phyloP scores from a whole-genome alignment of 2,329 filamentous ascomycete species.

The Gremmenia infestans region DNA sequence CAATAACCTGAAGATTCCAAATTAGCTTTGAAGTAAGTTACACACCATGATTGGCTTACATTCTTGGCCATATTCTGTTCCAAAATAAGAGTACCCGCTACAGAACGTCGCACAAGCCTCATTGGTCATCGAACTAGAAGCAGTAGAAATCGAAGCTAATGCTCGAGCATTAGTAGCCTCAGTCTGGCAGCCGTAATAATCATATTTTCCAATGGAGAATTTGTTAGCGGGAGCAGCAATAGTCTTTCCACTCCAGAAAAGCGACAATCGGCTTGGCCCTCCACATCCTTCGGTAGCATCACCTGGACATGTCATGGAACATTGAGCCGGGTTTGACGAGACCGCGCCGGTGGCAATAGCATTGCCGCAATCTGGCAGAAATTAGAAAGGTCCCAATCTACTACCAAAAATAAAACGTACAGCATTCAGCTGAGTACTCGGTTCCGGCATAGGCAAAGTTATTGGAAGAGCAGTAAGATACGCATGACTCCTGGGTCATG shows the following conservation, averaged over 20 bases:
- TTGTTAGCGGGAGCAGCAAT: constrained; percentile 35
- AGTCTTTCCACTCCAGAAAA: constrained; percentile 27
- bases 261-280: constrained; percentile 27
- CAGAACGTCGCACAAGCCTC: constrained; percentile 23
- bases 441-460: constrained; percentile 26
- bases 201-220: constrained; percentile 40
- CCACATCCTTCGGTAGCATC: constrained; percentile 33
- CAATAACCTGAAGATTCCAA: constrained; percentile 19
- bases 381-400: constrained; percentile 1
- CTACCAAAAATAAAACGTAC: constrained; percentile 14
- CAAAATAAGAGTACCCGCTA: constrained; percentile 25
- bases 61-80: constrained; percentile 27
- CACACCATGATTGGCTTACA: constrained; percentile 14
- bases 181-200: constrained; percentile 44
- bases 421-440: constrained; percentile 27
- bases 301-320: constrained; percentile 27
- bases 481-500: constrained; percentile 27
- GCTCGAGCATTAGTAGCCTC: constrained; percentile 42
- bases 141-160: constrained; percentile 28
- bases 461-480: constrained; percentile 21
- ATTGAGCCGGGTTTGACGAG: constrained; percentile 14
- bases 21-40: neutral
- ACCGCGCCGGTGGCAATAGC: constrained; percentile 11
- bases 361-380: constrained; percentile 19
- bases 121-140: constrained; percentile 27